phyloP scores from a whole-genome alignment of 495 filamentous ascomycete genomes.

The Neurospora sp. region DNA sequence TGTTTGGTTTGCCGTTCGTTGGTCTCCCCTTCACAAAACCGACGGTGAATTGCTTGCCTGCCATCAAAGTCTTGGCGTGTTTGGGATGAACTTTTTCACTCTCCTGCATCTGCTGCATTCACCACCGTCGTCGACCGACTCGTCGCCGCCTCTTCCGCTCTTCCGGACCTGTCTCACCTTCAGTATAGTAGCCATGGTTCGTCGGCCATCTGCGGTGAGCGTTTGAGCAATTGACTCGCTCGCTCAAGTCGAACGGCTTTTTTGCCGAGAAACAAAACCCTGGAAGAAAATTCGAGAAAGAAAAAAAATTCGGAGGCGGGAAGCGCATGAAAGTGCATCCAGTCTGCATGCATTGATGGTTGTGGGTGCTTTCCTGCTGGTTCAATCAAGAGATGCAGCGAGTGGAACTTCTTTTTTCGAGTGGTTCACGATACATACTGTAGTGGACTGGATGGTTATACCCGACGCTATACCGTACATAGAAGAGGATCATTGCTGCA shows the following conservation, averaged over 20 bases:
- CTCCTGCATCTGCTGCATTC: not conserved
- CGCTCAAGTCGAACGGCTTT: not conserved
- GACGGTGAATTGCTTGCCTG: not conserved
- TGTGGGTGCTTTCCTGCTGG: not conserved
- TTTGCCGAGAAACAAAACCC: not conserved
- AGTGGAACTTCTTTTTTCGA: not conserved
- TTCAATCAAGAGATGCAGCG: not conserved
- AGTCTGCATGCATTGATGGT: not conserved
- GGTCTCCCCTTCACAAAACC: not conserved
- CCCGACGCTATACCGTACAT: not conserved
- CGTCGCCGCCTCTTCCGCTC: not conserved
- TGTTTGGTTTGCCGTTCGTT: not conserved
- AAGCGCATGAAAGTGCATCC: not conserved
- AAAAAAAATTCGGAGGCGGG: not conserved
- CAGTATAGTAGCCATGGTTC: too few relatives aligned
- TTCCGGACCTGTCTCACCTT: not conserved
- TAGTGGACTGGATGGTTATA: not conserved
- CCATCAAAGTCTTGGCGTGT: not conserved
- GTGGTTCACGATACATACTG: not conserved
- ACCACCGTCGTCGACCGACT: not conserved
- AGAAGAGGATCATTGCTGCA: not conserved
- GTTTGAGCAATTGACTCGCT: too few relatives aligned
- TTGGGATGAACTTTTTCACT: not conserved
- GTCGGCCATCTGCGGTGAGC: too few relatives aligned
- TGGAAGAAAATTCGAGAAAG: not conserved